These are phyloP conservation scores for Aspergillus piperis DNA, from an alignment of 2,329 filamentous ascomycete species.

Conservation along the genomic window DNA sequence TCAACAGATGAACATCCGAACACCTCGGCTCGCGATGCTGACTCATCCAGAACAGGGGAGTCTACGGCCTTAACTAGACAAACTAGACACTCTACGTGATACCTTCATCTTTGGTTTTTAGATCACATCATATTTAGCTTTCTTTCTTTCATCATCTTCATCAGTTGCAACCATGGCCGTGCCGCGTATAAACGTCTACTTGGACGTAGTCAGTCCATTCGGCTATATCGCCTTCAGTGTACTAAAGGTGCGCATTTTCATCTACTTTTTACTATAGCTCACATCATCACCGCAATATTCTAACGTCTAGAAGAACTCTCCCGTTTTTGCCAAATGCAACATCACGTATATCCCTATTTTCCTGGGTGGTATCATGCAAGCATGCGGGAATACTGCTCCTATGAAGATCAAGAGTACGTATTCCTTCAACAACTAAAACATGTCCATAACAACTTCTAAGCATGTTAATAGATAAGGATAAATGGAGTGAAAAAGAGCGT, in stretches of 20 bases:
- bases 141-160: not conserved
- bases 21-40: slow-evolving; percentile 12
- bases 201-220: slow-evolving; percentile 63
- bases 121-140: not conserved
- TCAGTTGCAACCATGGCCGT: slow-evolving; percentile 40
- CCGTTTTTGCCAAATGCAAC: slow-evolving; percentile 56
- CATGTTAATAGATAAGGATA: slow-evolving; percentile 55
- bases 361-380: slow-evolving; percentile 61
- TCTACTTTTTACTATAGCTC: not conserved
- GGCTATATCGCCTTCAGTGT: slow-evolving; percentile 62
- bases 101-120: not conserved
- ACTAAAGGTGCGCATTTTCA: slow-evolving; percentile 46
- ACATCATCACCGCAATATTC: not conserved
- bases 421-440: not conserved
- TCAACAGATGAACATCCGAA: slow-evolving; percentile 5
- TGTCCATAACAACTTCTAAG: not conserved
- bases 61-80: not conserved
- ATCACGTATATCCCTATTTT: slow-evolving; percentile 62
- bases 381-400: slow-evolving; percentile 56
- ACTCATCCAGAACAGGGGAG: slow-evolving; percentile 3
- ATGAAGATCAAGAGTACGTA: slow-evolving; percentile 54
- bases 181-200: slow-evolving; percentile 57
- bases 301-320: slow-evolving; percentile 50
- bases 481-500: slow-evolving; percentile 58
- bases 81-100: not conserved